Conservation (phyloP, 257 asterid species). For the Lycium barbarum region DNA sequence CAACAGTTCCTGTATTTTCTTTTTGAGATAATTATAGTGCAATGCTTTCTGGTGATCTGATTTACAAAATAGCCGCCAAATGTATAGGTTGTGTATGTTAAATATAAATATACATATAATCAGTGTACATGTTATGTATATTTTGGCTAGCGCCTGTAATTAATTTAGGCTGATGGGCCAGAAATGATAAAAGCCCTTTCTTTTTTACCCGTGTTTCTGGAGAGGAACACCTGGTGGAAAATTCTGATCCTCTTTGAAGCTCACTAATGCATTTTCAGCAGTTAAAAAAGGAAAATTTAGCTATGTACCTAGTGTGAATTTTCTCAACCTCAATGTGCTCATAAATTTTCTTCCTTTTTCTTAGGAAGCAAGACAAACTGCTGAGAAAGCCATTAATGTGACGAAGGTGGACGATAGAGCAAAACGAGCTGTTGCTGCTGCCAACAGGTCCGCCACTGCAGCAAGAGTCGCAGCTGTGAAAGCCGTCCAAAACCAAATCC, state of each 20-base stretch:
- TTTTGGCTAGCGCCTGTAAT: too few species aligned
- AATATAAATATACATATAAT: too few species aligned
- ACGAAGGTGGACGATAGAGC: constrained; percentile 48
- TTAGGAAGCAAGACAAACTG: constrained; percentile 51
- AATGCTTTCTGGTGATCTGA: too few species aligned
- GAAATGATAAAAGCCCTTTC: too few species aligned
- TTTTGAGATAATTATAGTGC: too few species aligned
- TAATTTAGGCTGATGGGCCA: too few species aligned
- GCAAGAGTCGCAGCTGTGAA: constrained; percentile 64
- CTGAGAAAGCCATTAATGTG: constrained; percentile 46
- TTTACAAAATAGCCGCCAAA: too few species aligned
- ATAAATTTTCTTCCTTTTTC: constrained; percentile 26
- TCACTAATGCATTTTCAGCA: neutral
- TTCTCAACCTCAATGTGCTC: constrained; percentile 8
- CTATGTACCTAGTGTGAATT: neutral
- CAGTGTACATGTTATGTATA: too few species aligned
- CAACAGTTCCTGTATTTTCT: neutral
- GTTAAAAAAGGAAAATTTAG: neutral
- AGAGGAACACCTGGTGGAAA: neutral
- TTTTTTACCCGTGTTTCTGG: neutral
- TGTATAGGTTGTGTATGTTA: too few species aligned
- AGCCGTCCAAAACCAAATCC: constrained; percentile 57
- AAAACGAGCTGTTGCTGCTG: constrained; percentile 51
- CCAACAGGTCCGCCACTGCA: constrained; percentile 57
- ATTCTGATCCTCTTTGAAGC: neutral